Percentiles rank a stretch among this genome's conserved stretches.
Evolutionary conservation across 2,329 filamentous ascomycete species (phyloP).

Genomic region (Blastomyces emzantsi): DNA sequence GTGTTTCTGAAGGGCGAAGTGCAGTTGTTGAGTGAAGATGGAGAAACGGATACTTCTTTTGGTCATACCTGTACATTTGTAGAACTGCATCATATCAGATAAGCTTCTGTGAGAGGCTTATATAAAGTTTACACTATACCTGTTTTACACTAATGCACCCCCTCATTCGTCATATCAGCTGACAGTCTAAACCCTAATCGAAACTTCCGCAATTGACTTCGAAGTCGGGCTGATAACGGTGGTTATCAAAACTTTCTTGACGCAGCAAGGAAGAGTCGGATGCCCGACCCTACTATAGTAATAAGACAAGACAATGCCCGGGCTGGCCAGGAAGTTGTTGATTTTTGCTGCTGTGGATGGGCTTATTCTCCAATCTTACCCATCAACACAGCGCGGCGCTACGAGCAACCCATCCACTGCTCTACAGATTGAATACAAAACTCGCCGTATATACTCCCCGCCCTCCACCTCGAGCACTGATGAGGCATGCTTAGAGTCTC

Average conservation of each 20-base stretch:
- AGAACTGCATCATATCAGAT: neutral
- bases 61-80: no score
- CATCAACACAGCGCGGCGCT: slow-evolving; percentile 37
- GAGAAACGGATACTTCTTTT: neutral
- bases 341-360: slow-evolving; percentile 77
- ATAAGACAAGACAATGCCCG: slow-evolving; percentile 51
- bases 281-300: neutral
- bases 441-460: slow-evolving; percentile 42
- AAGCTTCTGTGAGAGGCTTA: neutral
- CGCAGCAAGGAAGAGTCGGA: neutral
- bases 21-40: neutral
- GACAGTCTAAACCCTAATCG: slow-evolving; percentile 1
- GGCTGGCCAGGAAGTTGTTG: slow-evolving; percentile 67
- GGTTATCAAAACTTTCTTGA: neutral
- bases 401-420: slow-evolving; percentile 45
- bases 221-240: neutral
- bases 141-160: neutral
- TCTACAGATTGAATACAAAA: slow-evolving; percentile 63
- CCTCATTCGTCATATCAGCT: neutral
- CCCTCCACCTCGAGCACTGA: slow-evolving; percentile 23
- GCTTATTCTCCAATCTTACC: slow-evolving; percentile 66
- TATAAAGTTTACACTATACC: neutral
- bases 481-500: slow-evolving; percentile 38
- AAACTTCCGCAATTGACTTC: slow-evolving; percentile 1
- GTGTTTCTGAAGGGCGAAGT: neutral